Conservation (phyloP, 2,329 filamentous ascomycete species). For the Hirsutella rhossiliensis region DNA sequence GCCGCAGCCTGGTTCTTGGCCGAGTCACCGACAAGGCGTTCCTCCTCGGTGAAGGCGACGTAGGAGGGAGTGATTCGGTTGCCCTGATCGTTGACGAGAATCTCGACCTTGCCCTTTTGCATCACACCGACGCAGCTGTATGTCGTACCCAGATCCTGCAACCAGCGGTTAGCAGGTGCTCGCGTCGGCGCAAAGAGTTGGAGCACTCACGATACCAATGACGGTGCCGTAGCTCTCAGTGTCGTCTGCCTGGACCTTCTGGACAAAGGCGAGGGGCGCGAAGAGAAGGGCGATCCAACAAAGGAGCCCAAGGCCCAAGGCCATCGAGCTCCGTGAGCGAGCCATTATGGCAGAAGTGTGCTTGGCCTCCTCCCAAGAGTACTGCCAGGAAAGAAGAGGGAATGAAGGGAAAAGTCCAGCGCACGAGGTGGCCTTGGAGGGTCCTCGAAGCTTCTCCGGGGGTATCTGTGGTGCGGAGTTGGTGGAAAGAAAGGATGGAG, state of each 20-base stretch:
- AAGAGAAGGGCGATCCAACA: constrained; percentile 89
- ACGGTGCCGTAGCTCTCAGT: constrained; percentile 75
- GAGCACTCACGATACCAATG: constrained; percentile 67
- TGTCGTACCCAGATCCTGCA: constrained; percentile 72
- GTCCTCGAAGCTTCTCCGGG: constrained; percentile 14
- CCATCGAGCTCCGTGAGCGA: constrained; percentile 54
- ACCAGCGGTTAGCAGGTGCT: neutral
- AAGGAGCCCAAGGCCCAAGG: constrained; percentile 75
- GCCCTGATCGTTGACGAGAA: constrained; percentile 92
- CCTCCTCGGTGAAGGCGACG: constrained; percentile 93
- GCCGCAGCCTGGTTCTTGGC: constrained; percentile 88
- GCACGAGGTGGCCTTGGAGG: constrained; percentile 8
- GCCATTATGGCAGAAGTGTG: constrained; percentile 28
- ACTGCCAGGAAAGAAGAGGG: constrained; percentile 7
- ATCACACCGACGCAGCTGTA: constrained; percentile 88
- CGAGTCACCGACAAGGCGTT: constrained; percentile 92
- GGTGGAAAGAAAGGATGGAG: constrained; percentile 13
- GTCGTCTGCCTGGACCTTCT: constrained; percentile 62
- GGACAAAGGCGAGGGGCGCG: constrained; percentile 73
- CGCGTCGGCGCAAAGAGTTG: neutral
- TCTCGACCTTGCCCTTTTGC: constrained; percentile 90
- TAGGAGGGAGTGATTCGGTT: constrained; percentile 94
- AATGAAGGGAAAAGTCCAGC: constrained; percentile 10
- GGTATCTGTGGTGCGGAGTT: constrained; percentile 14
- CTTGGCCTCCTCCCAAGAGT: constrained; percentile 7